Evolutionary conservation across 805 yeast genomes (phyloP).

Genomic region (Kodamaea neixiangensis): DNA sequence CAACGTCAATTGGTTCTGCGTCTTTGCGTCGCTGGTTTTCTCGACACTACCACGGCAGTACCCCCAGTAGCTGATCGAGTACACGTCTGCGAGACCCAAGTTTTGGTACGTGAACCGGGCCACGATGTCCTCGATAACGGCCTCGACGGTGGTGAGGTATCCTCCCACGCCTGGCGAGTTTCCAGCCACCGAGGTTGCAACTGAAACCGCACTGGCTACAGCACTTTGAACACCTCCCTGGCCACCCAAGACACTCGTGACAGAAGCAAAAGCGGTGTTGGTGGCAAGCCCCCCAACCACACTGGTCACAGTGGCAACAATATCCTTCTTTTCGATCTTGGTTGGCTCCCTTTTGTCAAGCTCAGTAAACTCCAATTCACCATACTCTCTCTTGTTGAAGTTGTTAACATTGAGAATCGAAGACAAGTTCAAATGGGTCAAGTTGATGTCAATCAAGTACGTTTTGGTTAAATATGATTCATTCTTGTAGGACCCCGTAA

Average conservation of each 20-base stretch:
- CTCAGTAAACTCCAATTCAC: background rate
- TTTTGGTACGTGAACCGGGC: slow-evolving; percentile 25
- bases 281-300: slow-evolving; percentile 1
- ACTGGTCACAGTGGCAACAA: background rate
- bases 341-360: background rate
- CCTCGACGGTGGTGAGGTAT: slow-evolving; percentile 13
- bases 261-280: slow-evolving; percentile 1
- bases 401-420: slow-evolving; percentile 24
- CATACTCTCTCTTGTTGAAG: slow-evolving; percentile 3
- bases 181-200: slow-evolving; percentile 10
- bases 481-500: slow-evolving; percentile 41
- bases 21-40: background rate
- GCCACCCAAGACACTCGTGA: background rate
- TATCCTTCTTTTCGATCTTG: background rate
- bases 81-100: slow-evolving; percentile 43
- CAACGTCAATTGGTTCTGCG: slow-evolving; percentile 12
- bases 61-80: slow-evolving; percentile 44
- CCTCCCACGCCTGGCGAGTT: slow-evolving; percentile 10
- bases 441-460: slow-evolving; percentile 38
- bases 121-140: slow-evolving; percentile 23
- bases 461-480: slow-evolving; percentile 33
- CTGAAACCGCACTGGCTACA: slow-evolving; percentile 2
- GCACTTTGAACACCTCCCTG: background rate
- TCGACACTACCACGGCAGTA: slow-evolving; percentile 37
- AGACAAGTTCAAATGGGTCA: slow-evolving; percentile 33